These are phyloP conservation scores for Taphrina communis DNA, from an alignment of 1,139 yeast genomes.

Conservation along the genomic window DNA sequence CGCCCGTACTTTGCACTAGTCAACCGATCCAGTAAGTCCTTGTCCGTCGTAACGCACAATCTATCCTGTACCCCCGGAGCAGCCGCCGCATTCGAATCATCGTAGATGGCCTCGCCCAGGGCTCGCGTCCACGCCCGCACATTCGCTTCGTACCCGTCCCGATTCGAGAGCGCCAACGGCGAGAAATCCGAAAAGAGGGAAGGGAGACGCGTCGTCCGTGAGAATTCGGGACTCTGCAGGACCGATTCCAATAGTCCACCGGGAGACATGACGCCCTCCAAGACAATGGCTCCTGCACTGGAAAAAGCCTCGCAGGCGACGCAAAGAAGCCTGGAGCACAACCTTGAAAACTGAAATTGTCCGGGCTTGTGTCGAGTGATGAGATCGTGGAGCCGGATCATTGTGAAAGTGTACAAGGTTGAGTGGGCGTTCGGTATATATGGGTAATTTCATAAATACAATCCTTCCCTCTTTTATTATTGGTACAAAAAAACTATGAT, in stretches of 20 bases:
- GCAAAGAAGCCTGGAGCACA: too few species aligned
- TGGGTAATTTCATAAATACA: background rate
- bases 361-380: too few species aligned
- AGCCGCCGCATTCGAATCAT: slow-evolving; percentile 4
- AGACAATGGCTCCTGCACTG: too few species aligned
- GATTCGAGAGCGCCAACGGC: slow-evolving; percentile 60
- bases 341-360: too few species aligned
- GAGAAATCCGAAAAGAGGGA: slow-evolving; percentile 70
- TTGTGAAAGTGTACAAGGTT: too few species aligned
- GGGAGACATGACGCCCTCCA: too few species aligned
- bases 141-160: slow-evolving; percentile 75
- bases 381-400: background rate
- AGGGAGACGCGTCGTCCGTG: slow-evolving; percentile 55
- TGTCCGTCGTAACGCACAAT: slow-evolving; percentile 6
- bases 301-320: too few species aligned
- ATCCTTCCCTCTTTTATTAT: background rate
- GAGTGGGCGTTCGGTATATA: too few species aligned
- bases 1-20: too few species aligned
- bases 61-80: slow-evolving; percentile 43
- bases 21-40: slow-evolving; percentile 10
- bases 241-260: background rate
- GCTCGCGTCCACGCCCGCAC: slow-evolving; percentile 65
- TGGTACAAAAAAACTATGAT: background rate
- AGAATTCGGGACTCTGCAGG: slow-evolving; percentile 19
- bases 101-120: slow-evolving; percentile 49